Percentiles rank a stretch among this genome's conserved stretches.
Conservation (phyloP, 78 protist species). For the Dictyostelium intermedium region DNA sequence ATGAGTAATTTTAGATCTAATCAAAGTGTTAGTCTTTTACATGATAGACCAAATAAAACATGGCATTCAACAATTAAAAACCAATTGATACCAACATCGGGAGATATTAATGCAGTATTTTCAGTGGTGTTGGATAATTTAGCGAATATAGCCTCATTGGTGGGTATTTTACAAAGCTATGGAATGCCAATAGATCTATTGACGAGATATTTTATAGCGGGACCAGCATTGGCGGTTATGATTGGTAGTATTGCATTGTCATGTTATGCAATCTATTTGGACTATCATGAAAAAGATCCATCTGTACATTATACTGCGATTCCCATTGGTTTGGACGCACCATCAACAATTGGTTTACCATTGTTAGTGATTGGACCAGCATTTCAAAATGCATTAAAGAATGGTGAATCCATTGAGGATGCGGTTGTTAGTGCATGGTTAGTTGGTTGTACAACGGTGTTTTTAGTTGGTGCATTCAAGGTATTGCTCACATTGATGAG, state of each 20-base stretch:
- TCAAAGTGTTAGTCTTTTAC: constrained; percentile 7
- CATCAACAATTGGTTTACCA: constrained; percentile 66
- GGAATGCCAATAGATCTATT: constrained; percentile 67
- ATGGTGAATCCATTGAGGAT: neutral
- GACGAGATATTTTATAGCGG: constrained; percentile 40
- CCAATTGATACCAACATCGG: constrained; percentile 22
- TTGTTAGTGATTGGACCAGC: constrained; percentile 69
- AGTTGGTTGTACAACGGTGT: constrained; percentile 72
- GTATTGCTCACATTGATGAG: constrained; percentile 2
- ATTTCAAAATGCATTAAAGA: neutral
- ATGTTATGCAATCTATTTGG: constrained; percentile 39
- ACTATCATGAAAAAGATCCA: constrained; percentile 24
- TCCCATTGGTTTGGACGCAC: constrained; percentile 67
- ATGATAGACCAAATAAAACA: neutral
- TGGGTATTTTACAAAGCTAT: constrained; percentile 18
- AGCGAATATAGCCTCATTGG: constrained; percentile 62
- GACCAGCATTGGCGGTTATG: constrained; percentile 68
- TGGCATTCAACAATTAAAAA: neutral
- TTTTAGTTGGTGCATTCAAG: constrained; percentile 52
- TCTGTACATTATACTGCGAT: constrained; percentile 21
- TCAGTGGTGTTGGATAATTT: constrained; percentile 61
- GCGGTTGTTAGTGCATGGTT: constrained; percentile 55
- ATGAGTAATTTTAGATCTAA: neutral
- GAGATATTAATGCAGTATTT: constrained; percentile 70
- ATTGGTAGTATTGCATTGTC: constrained; percentile 38